A percentile compares a stretch with the other conserved stretches of the same genome.
Conservation (phyloP, 73 alveolate species). For the Paramecium sexaurelia region DNA sequence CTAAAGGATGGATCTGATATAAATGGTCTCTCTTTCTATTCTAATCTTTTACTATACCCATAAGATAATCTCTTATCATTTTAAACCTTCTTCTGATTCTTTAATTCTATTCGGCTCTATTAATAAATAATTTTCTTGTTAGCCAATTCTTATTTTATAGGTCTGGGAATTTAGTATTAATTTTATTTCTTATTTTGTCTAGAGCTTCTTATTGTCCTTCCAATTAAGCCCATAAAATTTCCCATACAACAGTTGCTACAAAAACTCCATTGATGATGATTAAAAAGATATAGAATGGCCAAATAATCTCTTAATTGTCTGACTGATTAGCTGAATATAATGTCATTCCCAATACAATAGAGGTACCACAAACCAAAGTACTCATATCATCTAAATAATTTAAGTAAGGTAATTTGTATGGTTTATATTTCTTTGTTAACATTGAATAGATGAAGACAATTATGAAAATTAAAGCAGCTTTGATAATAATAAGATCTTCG, state of each 20-base stretch:
- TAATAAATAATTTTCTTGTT: not conserved
- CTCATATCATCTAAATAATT: conserved; percentile 6
- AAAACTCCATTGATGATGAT: not conserved
- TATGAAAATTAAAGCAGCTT: conserved; percentile 20
- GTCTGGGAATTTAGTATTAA: not conserved
- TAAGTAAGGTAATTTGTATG: not conserved
- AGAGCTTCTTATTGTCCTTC: not conserved
- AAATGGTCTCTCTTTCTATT: not conserved
- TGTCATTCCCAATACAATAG: conserved; percentile 20
- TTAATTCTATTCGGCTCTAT: not conserved
- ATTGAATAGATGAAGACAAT: not conserved
- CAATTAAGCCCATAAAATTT: not conserved
- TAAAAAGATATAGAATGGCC: conserved; percentile 29
- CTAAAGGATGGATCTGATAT: not conserved
- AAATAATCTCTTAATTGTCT: not conserved
- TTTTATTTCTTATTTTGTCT: not conserved
- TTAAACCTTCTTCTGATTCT: not conserved
- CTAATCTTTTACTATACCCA: not conserved
- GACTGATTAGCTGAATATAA: not conserved
- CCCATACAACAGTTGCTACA: not conserved
- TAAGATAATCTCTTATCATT: not conserved
- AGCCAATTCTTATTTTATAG: not conserved
- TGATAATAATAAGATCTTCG: conserved; percentile 15
- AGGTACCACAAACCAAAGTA: conserved; percentile 28
- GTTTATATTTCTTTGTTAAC: not conserved